Evolutionary conservation across 2,329 filamentous ascomycete species (phyloP).

Genomic region (Colletotrichum australisinense): DNA sequence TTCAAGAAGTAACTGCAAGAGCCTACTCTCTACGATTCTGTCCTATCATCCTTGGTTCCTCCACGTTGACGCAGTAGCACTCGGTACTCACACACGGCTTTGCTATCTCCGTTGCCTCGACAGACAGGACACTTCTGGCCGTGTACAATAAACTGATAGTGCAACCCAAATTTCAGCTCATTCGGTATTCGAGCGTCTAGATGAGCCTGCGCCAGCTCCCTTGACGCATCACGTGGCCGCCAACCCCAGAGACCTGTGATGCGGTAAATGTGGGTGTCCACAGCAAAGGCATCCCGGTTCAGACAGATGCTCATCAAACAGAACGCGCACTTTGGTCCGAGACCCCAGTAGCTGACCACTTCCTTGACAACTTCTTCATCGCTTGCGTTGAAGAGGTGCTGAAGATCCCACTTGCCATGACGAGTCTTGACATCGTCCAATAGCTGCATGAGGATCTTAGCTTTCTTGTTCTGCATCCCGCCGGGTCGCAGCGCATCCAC

Average conservation of each 20-base stretch:
- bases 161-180: slow-evolving; percentile 15
- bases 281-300: slow-evolving; percentile 5
- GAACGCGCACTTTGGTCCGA: slow-evolving; percentile 13
- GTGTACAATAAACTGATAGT: slow-evolving; percentile 9
- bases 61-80: background rate
- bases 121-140: slow-evolving; percentile 12
- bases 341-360: slow-evolving; percentile 14
- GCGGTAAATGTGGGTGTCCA: slow-evolving; percentile 18
- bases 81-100: background rate
- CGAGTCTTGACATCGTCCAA: slow-evolving; percentile 8
- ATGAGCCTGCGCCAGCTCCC: slow-evolving; percentile 4
- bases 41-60: no score
- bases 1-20: no score
- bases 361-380: slow-evolving; percentile 21
- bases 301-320: slow-evolving; percentile 22
- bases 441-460: slow-evolving; percentile 18
- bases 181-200: background rate
- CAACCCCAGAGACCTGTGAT: slow-evolving; percentile 15
- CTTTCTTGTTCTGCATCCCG: slow-evolving; percentile 21
- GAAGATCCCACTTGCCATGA: slow-evolving; percentile 22
- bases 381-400: slow-evolving; percentile 10
- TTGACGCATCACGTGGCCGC: background rate
- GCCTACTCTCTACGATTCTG: no score
- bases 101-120: background rate
- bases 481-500: slow-evolving; percentile 6